Percentiles rank a stretch among this genome's conserved stretches.
Evolutionary conservation across 164 flowering plant genomes (phyloP).

Genomic region (Annona squamosa): DNA sequence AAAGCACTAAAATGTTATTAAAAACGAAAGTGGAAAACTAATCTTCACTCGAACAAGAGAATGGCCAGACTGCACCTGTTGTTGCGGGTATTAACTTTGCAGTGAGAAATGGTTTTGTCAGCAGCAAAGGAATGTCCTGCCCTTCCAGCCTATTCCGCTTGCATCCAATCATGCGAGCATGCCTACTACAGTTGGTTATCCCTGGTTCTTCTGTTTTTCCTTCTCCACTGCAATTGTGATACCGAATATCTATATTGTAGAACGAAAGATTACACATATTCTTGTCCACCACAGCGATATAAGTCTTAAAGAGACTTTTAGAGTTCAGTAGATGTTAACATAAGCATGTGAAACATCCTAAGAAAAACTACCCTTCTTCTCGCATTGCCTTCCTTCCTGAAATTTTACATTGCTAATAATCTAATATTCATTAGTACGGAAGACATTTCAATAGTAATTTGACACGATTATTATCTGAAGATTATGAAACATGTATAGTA

Average conservation of each 20-base stretch:
- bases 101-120: constrained; percentile 15
- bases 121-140: constrained; percentile 48
- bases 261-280: too few relatives aligned
- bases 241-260: background rate
- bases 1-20: too few relatives aligned
- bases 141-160: constrained; percentile 52
- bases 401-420: background rate
- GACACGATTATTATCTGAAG: background rate
- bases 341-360: background rate
- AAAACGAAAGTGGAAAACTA: background rate
- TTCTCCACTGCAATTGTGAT: background rate
- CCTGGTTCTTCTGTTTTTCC: background rate
- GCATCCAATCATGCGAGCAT: constrained; percentile 54
- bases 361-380: background rate
- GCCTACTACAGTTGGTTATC: constrained; percentile 44
- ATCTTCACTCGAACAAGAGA: background rate
- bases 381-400: background rate
- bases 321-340: background rate
- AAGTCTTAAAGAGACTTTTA: background rate
- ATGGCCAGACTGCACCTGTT: background rate
- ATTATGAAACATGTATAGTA: background rate
- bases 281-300: background rate
- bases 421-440: background rate
- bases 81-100: constrained; percentile 23
- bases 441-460: too few relatives aligned